phyloP scores from a whole-genome alignment of 2,329 filamentous ascomycete species.

The Coleophoma cylindrospora region DNA sequence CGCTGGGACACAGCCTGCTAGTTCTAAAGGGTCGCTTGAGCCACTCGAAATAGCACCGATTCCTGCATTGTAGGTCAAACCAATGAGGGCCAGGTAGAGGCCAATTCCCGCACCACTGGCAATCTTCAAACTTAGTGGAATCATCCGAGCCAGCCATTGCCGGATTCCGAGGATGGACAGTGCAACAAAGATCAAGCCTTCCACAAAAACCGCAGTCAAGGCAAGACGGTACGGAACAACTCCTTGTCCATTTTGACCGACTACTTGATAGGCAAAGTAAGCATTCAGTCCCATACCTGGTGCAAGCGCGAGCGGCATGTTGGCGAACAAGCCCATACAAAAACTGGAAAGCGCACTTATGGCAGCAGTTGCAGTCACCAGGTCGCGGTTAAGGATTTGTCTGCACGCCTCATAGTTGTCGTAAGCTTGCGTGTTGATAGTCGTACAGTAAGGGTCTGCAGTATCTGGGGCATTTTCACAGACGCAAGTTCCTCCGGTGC shows the following conservation, averaged over 20 bases:
- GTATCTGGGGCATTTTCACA: constrained; percentile 33
- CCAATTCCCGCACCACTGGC: constrained; percentile 84
- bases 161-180: constrained; percentile 77
- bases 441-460: background rate
- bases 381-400: constrained; percentile 51
- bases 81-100: constrained; percentile 66
- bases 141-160: constrained; percentile 81
- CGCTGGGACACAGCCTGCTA: constrained; percentile 51
- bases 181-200: constrained; percentile 79
- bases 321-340: constrained; percentile 77
- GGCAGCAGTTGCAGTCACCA: constrained; percentile 80
- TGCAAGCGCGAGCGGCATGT: constrained; percentile 65
- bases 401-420: constrained; percentile 56
- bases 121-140: constrained; percentile 80
- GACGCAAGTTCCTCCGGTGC: constrained; percentile 70
- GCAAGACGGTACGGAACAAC: constrained; percentile 70
- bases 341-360: constrained; percentile 77
- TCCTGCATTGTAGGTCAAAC: constrained; percentile 74
- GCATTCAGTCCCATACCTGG: constrained; percentile 82
- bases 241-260: constrained; percentile 71
- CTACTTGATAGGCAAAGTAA: constrained; percentile 75
- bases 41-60: constrained; percentile 73
- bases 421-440: constrained; percentile 29
- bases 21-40: constrained; percentile 61
- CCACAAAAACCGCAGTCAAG: constrained; percentile 81